Conservation (phyloP, 2,329 filamentous ascomycete species). For the Juglanconis sp. region DNA sequence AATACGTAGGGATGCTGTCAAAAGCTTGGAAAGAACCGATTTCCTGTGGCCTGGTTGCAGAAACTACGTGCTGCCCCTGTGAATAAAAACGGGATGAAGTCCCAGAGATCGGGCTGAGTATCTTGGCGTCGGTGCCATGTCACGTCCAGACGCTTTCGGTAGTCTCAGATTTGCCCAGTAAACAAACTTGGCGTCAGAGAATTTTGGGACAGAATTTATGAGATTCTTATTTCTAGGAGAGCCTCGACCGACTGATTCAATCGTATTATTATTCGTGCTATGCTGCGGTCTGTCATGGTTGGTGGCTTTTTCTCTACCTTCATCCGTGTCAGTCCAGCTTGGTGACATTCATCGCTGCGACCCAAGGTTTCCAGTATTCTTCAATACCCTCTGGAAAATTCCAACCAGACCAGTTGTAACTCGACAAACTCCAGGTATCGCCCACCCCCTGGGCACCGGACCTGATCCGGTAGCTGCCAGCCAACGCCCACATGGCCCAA, state of each 20-base stretch:
- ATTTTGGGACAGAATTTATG: not conserved
- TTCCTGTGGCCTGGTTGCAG: not conserved
- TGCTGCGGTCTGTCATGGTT: too few species aligned
- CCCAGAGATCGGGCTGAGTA: conserved; percentile 3
- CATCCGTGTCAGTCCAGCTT: not conserved
- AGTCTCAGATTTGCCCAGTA: conserved; percentile 3
- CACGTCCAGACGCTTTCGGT: not conserved
- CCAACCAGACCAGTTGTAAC: conserved; percentile 45
- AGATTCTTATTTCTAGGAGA: not conserved
- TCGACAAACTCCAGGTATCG: conserved; percentile 48
- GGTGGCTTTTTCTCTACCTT: not conserved
- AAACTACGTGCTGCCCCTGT: not conserved
- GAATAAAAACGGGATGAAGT: conserved; percentile 3
- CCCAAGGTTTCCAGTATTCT: conserved; percentile 50
- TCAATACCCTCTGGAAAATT: conserved; percentile 42
- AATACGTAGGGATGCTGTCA: conserved; percentile 7
- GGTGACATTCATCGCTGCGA: conserved; percentile 36
- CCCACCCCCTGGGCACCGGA: conserved; percentile 41
- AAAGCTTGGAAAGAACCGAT: not conserved
- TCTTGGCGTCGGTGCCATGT: conserved; percentile 15
- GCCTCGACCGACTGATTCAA: not conserved
- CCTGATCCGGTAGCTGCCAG: conserved; percentile 44
- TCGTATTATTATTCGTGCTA: too few species aligned
- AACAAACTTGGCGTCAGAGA: conserved; percentile 8
- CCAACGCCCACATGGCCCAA: conserved; percentile 49